phyloP scores from a whole-genome alignment of 2,329 filamentous ascomycete species.

The Ceratocystis albifundus region DNA sequence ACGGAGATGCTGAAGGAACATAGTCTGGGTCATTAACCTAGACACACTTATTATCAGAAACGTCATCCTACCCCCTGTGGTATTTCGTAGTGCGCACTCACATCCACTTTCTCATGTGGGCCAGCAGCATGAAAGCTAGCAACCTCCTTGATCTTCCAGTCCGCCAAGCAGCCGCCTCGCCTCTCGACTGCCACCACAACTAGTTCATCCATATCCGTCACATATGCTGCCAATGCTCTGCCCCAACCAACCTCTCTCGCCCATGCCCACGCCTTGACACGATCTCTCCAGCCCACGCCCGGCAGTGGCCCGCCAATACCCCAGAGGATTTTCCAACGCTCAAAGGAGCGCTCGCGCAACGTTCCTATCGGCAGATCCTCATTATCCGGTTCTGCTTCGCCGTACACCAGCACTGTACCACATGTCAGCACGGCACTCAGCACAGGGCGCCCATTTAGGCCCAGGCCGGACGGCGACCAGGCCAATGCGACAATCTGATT shows the following conservation, averaged over 20 bases:
- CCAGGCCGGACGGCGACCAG: conserved; percentile 50
- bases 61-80: not conserved
- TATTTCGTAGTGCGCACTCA: conserved; percentile 26
- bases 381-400: conserved; percentile 31
- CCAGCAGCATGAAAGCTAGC: conserved; percentile 36
- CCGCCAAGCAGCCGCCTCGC: conserved; percentile 23
- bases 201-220: conserved; percentile 40
- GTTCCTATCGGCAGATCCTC: conserved; percentile 26
- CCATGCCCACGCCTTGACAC: conserved; percentile 44
- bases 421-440: conserved; percentile 41
- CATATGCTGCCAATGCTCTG: conserved; percentile 40
- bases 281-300: conserved; percentile 31
- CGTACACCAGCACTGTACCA: conserved; percentile 41
- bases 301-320: conserved; percentile 42
- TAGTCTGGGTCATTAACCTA: conserved; percentile 38
- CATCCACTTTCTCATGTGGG: conserved; percentile 26
- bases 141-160: conserved; percentile 43
- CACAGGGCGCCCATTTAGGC: conserved; percentile 42
- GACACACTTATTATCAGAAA: not conserved
- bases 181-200: conserved; percentile 40
- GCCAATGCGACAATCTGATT: conserved; percentile 44
- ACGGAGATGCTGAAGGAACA: conserved; percentile 38
- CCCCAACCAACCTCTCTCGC: conserved; percentile 35
- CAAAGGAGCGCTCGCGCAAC: conserved; percentile 33
- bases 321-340: conserved; percentile 45